Percentiles rank a stretch among this genome's conserved stretches.
Evolutionary conservation across 2,329 filamentous ascomycete genomes (phyloP).

Genomic region (Nothophoma quercina): DNA sequence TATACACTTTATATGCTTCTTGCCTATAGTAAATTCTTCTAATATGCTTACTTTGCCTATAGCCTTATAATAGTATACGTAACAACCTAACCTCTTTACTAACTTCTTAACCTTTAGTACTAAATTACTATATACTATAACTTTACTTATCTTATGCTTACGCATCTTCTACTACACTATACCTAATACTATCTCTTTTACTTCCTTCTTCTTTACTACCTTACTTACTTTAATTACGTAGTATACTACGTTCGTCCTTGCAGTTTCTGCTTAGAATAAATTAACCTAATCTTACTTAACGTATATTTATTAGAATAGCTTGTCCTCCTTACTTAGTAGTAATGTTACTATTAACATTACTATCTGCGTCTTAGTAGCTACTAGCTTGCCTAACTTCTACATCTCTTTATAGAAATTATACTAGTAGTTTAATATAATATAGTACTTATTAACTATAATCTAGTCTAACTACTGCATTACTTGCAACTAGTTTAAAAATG

Average conservation of each 20-base stretch:
- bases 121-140: slow-evolving; percentile 14
- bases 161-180: slow-evolving; percentile 5
- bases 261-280: slow-evolving; percentile 13
- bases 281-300: slow-evolving; percentile 16
- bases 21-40: slow-evolving; percentile 8
- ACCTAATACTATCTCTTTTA: slow-evolving; percentile 4
- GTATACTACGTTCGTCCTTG: slow-evolving; percentile 18
- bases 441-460: slow-evolving; percentile 29
- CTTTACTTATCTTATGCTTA: slow-evolving; percentile 10
- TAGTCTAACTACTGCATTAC: slow-evolving; percentile 25
- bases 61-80: slow-evolving; percentile 13
- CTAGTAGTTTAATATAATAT: slow-evolving; percentile 28
- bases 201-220: slow-evolving; percentile 5
- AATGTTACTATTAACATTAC: slow-evolving; percentile 33
- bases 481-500: slow-evolving; percentile 27
- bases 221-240: neutral
- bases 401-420: slow-evolving; percentile 22
- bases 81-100: slow-evolving; percentile 15
- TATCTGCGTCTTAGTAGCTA: slow-evolving; percentile 26
- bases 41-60: slow-evolving; percentile 18
- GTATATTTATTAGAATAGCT: slow-evolving; percentile 20
- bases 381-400: slow-evolving; percentile 24
- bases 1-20: slow-evolving; percentile 3
- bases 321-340: slow-evolving; percentile 23
- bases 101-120: slow-evolving; percentile 14